Evolutionary conservation across 495 filamentous ascomycete species (phyloP).

Genomic region (Penicillium flavigenum): DNA sequence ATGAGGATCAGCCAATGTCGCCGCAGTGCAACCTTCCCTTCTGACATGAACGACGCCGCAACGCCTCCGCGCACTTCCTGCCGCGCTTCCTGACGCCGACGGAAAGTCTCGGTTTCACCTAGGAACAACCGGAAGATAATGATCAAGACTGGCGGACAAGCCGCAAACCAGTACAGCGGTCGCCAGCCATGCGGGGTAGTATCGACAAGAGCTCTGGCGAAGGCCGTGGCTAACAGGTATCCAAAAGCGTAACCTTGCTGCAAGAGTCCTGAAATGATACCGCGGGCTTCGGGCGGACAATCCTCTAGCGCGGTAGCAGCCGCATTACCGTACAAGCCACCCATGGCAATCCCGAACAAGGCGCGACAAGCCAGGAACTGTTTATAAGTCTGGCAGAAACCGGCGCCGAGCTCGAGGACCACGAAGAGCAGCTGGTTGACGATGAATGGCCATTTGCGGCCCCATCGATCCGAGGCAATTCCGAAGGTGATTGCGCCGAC

Average conservation of each 20-base stretch:
- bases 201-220: conserved; percentile 68
- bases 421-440: conserved; percentile 83
- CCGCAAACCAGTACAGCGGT: conserved; percentile 87
- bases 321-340: conserved; percentile 83
- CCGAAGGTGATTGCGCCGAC: conserved; percentile 89
- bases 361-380: conserved; percentile 79
- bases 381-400: conserved; percentile 73
- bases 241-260: conserved; percentile 91
- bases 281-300: conserved; percentile 69
- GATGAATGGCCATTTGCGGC: conserved; percentile 86
- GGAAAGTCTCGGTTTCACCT: conserved; percentile 72
- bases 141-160: conserved; percentile 75
- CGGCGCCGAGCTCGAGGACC: conserved; percentile 73
- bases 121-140: conserved; percentile 75
- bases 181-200: conserved; percentile 74
- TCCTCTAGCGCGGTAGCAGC: conserved; percentile 86
- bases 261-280: conserved; percentile 75
- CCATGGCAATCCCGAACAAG: conserved; percentile 89
- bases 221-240: conserved; percentile 76
- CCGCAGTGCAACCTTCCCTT: conserved; percentile 73
- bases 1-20: conserved; percentile 75
- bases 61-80: conserved; percentile 44
- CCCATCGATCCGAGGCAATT: conserved; percentile 77
- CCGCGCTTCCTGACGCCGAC: conserved; percentile 60
- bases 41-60: conserved; percentile 63